Evolutionary conservation across 805 yeast genomes (phyloP).

Genomic region (Myxozyma vanderwaltii): DNA sequence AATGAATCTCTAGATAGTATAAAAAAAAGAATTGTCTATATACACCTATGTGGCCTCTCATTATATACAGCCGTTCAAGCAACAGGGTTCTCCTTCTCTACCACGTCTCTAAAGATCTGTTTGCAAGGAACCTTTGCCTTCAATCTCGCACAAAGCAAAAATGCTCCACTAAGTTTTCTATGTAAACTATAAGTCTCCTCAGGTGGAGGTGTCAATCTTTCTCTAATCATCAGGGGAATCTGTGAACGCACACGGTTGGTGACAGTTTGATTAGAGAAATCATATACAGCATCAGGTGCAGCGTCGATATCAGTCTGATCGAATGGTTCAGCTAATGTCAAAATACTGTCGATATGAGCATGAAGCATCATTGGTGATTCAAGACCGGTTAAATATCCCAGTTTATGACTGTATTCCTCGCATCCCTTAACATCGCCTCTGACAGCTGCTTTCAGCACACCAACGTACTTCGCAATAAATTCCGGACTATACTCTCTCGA

Average conservation of each 20-base stretch:
- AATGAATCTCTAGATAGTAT: too few relatives aligned
- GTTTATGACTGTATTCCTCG: slow-evolving; percentile 62
- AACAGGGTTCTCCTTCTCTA: slow-evolving; percentile 49
- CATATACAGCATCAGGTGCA: slow-evolving; percentile 55
- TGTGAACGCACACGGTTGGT: slow-evolving; percentile 90
- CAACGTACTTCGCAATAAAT: slow-evolving; percentile 70
- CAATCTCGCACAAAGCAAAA: slow-evolving; percentile 81
- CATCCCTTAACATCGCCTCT: slow-evolving; percentile 64
- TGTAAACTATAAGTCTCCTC: slow-evolving; percentile 98
- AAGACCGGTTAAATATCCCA: slow-evolving; percentile 90
- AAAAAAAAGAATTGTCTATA: too few relatives aligned
- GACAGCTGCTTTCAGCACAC: slow-evolving; percentile 74
- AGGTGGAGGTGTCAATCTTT: slow-evolving; percentile 94
- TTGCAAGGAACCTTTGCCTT: slow-evolving; percentile 82
- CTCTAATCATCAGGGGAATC: slow-evolving; percentile 85
- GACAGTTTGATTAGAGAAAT: slow-evolving; percentile 83
- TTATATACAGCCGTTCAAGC: too few relatives aligned
- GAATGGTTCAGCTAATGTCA: slow-evolving; percentile 93
- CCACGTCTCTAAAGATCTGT: slow-evolving; percentile 70
- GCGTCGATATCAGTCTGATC: slow-evolving; percentile 44
- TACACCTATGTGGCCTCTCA: too few relatives aligned
- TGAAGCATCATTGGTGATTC: slow-evolving; percentile 81
- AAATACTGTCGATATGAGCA: slow-evolving; percentile 88
- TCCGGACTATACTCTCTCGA: slow-evolving; percentile 73
- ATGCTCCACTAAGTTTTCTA: slow-evolving; percentile 92